Percentiles rank a stretch among this genome's conserved stretches.
phyloP scores from a whole-genome alignment of 495 filamentous ascomycete genomes.

The Annulohypoxylon maeteangense region DNA sequence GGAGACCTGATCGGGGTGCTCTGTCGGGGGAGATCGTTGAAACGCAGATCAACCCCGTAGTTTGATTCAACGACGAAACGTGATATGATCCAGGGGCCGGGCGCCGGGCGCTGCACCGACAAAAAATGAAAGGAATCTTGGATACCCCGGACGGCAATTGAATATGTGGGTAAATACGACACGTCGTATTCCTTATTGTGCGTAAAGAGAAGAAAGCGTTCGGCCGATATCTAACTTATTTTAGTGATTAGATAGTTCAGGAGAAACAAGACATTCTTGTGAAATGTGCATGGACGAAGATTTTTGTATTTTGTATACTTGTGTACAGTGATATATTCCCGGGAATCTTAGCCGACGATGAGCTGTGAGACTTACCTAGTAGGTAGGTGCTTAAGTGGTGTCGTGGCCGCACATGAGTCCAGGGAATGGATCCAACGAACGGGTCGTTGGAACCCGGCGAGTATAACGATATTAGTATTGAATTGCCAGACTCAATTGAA shows the following conservation, averaged over 20 bases:
- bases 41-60: conserved; percentile 24
- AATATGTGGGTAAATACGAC: neutral
- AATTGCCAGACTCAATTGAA: conserved; percentile 36
- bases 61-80: conserved; percentile 35
- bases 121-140: neutral
- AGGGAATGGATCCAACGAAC: conserved; percentile 13
- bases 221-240: neutral
- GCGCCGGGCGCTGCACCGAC: conserved; percentile 2
- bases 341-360: conserved; percentile 9
- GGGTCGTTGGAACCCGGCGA: conserved; percentile 15
- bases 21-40: conserved; percentile 7
- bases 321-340: conserved; percentile 13
- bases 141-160: neutral
- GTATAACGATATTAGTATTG: neutral
- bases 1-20: neutral
- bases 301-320: neutral
- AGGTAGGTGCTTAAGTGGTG: neutral
- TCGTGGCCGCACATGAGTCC: conserved; percentile 22
- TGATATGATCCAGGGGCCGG: conserved; percentile 5
- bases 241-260: neutral
- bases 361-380: neutral
- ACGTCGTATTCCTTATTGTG: neutral
- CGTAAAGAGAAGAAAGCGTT: neutral
- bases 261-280: neutral
- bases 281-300: neutral